Percentiles rank a stretch among this genome's conserved stretches.
phyloP scores from a whole-genome alignment of 805 yeast genomes.

The Candida odintsovae region DNA sequence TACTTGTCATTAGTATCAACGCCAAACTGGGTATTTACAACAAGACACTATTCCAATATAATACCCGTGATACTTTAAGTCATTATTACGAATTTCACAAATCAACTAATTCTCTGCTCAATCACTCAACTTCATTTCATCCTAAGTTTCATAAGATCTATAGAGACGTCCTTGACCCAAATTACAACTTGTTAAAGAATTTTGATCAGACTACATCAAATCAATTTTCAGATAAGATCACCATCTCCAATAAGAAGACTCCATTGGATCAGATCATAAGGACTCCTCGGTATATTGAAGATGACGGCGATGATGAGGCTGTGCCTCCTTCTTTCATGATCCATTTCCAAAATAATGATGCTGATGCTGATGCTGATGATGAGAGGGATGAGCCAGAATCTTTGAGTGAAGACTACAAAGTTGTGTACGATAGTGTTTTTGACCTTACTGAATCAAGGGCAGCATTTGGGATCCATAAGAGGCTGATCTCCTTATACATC shows the following conservation, averaged over 20 bases:
- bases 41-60: slow-evolving; percentile 8
- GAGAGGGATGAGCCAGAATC: background rate
- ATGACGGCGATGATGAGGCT: slow-evolving; percentile 13
- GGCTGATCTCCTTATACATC: slow-evolving; percentile 30
- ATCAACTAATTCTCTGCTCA: slow-evolving; percentile 12
- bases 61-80: background rate
- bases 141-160: slow-evolving; percentile 13
- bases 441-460: background rate
- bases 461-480: slow-evolving; percentile 14
- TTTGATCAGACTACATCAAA: background rate
- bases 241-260: slow-evolving; percentile 15
- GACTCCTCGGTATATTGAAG: slow-evolving; percentile 17
- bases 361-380: slow-evolving; percentile 1
- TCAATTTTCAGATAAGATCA: slow-evolving; percentile 6
- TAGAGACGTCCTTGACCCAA: slow-evolving; percentile 16
- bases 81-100: slow-evolving; percentile 13
- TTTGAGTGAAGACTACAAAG: background rate
- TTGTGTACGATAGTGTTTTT: slow-evolving; percentile 3
- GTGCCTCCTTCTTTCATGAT: slow-evolving; percentile 22
- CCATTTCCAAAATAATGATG: slow-evolving; percentile 9
- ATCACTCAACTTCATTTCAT: slow-evolving; percentile 7
- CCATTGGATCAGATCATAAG: slow-evolving; percentile 21
- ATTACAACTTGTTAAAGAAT: slow-evolving; percentile 16
- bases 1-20: slow-evolving; percentile 14
- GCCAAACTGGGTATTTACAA: slow-evolving; percentile 14